These are phyloP conservation scores for Mycothermus thermophilus DNA, from an alignment of 495 filamentous ascomycete species.

Conservation along the genomic window DNA sequence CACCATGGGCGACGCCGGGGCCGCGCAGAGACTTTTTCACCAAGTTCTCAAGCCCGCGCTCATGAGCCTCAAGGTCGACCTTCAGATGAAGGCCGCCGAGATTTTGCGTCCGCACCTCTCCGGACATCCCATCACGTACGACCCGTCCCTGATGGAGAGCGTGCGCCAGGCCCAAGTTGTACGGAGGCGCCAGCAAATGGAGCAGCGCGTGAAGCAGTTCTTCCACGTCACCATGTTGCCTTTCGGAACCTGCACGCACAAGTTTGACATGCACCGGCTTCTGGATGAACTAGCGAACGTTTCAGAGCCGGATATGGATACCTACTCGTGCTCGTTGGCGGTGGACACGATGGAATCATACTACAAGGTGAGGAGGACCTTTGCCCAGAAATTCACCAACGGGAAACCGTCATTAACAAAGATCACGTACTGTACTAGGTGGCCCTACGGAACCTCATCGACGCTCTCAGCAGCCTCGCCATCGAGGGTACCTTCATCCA, in stretches of 20 bases:
- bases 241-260: not conserved
- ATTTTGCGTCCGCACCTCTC: not conserved
- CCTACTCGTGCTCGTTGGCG: conserved; percentile 5
- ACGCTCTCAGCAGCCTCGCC: conserved; percentile 2
- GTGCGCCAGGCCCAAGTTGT: conserved; percentile 2
- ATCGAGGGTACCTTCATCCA: conserved; percentile 3
- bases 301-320: conserved; percentile 6
- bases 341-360: conserved; percentile 5
- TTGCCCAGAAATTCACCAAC: not conserved
- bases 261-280: not conserved
- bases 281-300: not conserved
- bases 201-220: not conserved
- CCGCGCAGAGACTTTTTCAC: not conserved
- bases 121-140: conserved; percentile 4
- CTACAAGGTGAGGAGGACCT: conserved; percentile 5
- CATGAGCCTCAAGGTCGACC: not conserved
- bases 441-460: conserved; percentile 1
- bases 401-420: not conserved
- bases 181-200: not conserved
- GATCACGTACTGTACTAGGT: not conserved
- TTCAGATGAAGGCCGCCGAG: not conserved
- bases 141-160: conserved; percentile 4
- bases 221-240: not conserved
- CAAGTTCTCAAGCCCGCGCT: not conserved
- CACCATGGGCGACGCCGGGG: not conserved